These are phyloP conservation scores for Fusarium cicatricum DNA, from an alignment of 2,329 filamentous ascomycete species.

Conservation along the genomic window DNA sequence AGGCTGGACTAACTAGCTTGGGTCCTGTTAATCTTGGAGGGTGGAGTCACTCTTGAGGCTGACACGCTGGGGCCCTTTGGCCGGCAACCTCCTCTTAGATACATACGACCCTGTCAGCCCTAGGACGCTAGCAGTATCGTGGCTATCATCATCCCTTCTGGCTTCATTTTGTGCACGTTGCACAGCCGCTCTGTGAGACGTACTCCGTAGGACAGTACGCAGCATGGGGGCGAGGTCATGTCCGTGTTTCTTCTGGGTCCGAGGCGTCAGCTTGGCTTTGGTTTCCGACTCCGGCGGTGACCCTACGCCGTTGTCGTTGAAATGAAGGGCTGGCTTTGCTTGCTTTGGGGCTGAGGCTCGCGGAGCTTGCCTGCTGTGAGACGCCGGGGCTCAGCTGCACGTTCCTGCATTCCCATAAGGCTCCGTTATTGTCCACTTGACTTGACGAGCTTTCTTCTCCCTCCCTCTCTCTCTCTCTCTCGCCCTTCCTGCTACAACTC, in stretches of 20 bases:
- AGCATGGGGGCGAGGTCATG: too few species aligned
- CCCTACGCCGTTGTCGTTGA: constrained; percentile 31
- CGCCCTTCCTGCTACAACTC: neutral
- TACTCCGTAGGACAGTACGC: too few species aligned
- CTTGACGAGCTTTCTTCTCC: neutral
- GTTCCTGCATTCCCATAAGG: constrained; percentile 17
- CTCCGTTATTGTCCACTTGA: constrained; percentile 5
- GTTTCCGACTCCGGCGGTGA: constrained; percentile 27
- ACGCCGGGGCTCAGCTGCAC: neutral
- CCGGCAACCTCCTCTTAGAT: too few species aligned
- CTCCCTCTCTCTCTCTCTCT: neutral
- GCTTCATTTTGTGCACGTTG: constrained; percentile 17
- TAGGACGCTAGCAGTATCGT: constrained; percentile 34
- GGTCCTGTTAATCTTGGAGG: constrained; percentile 21
- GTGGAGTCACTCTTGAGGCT: constrained; percentile 23
- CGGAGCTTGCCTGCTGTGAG: constrained; percentile 5
- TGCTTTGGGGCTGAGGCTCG: neutral
- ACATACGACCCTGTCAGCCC: constrained; percentile 42
- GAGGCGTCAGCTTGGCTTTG: constrained; percentile 25
- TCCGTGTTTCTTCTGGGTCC: too few species aligned
- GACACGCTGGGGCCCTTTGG: constrained; percentile 15
- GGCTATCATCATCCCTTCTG: constrained; percentile 9
- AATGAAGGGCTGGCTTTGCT: constrained; percentile 35
- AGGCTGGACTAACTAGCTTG: constrained; percentile 30
- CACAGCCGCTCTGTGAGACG: constrained; percentile 31